These are phyloP conservation scores for Herpotrichia juniperi DNA, from an alignment of 2,329 filamentous ascomycete species.

Conservation along the genomic window DNA sequence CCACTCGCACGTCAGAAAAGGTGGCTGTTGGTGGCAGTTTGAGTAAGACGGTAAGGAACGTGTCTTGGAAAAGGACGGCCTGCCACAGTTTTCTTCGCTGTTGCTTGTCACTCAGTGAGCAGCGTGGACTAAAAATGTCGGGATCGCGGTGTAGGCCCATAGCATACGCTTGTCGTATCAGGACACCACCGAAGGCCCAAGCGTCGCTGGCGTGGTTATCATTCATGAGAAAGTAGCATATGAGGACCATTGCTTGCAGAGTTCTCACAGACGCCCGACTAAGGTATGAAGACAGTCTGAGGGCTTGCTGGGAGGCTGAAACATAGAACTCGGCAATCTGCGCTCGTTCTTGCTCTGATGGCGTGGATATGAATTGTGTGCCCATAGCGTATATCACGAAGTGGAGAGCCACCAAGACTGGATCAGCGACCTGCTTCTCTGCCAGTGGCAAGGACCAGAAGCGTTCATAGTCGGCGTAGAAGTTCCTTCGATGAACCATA, in stretches of 20 bases:
- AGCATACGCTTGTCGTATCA: slow-evolving; percentile 79
- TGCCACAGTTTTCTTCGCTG: slow-evolving; percentile 82
- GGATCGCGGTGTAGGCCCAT: slow-evolving; percentile 83
- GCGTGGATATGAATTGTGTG: slow-evolving; percentile 73
- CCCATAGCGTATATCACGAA: slow-evolving; percentile 80
- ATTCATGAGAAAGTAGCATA: slow-evolving; percentile 84
- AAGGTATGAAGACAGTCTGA: slow-evolving; percentile 77
- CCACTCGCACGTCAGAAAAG: slow-evolving; percentile 78
- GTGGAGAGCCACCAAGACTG: slow-evolving; percentile 72
- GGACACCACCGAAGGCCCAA: slow-evolving; percentile 79
- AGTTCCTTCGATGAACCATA: slow-evolving; percentile 76
- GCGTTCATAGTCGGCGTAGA: slow-evolving; percentile 78
- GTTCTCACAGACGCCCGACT: slow-evolving; percentile 75
- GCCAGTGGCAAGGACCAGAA: slow-evolving; percentile 70
- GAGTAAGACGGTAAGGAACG: slow-evolving; percentile 78
- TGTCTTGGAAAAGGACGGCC: slow-evolving; percentile 80
- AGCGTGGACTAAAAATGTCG: slow-evolving; percentile 71
- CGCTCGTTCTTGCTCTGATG: slow-evolving; percentile 66
- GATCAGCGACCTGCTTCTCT: slow-evolving; percentile 68
- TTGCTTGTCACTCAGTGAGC: slow-evolving; percentile 75
- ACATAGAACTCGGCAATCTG: slow-evolving; percentile 83
- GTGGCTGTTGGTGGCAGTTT: slow-evolving; percentile 79
- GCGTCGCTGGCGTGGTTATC: slow-evolving; percentile 84
- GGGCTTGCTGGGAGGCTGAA: slow-evolving; percentile 77
- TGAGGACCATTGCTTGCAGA: slow-evolving; percentile 81